A percentile compares a stretch with the other conserved stretches of the same genome.
phyloP scores from a whole-genome alignment of 2,329 filamentous ascomycete genomes.

The Bipolaris cookei region DNA sequence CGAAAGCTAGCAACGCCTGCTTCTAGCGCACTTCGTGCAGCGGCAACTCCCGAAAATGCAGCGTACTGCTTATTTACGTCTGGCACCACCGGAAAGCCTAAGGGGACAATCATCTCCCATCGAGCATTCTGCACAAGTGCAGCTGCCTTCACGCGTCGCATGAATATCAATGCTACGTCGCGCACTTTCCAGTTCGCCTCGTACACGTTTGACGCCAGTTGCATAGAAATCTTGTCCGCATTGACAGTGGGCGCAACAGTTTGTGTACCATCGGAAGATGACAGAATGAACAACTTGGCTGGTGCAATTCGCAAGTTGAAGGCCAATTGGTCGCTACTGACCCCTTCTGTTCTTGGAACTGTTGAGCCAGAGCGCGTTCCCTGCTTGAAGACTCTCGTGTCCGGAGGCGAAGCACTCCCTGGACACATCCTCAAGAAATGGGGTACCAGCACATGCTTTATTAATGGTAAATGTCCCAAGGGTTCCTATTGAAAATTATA shows the following conservation, averaged over 20 bases:
- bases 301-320: slow-evolving; percentile 48
- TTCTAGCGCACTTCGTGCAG: slow-evolving; percentile 49
- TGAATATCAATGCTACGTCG: slow-evolving; percentile 58
- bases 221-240: slow-evolving; percentile 61
- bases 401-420: slow-evolving; percentile 54
- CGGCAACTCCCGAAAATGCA: slow-evolving; percentile 52
- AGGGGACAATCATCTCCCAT: slow-evolving; percentile 69
- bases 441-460: slow-evolving; percentile 51
- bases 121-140: slow-evolving; percentile 61
- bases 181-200: slow-evolving; percentile 61
- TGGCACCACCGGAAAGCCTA: slow-evolving; percentile 54
- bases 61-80: slow-evolving; percentile 68
- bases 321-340: slow-evolving; percentile 40
- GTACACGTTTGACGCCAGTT: slow-evolving; percentile 64
- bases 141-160: slow-evolving; percentile 33
- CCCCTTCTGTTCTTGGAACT: slow-evolving; percentile 47
- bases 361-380: slow-evolving; percentile 50
- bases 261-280: slow-evolving; percentile 62
- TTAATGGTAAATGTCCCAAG: slow-evolving; percentile 52
- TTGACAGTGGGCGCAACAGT: slow-evolving; percentile 58
- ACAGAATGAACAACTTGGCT: slow-evolving; percentile 60
- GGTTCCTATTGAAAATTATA: too few relatives aligned
- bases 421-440: slow-evolving; percentile 53
- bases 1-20: slow-evolving; percentile 35
- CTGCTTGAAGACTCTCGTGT: slow-evolving; percentile 52